These are phyloP conservation scores for Tolypocladium capitatum DNA, from an alignment of 2,329 filamentous ascomycete genomes.

Conservation along the genomic window DNA sequence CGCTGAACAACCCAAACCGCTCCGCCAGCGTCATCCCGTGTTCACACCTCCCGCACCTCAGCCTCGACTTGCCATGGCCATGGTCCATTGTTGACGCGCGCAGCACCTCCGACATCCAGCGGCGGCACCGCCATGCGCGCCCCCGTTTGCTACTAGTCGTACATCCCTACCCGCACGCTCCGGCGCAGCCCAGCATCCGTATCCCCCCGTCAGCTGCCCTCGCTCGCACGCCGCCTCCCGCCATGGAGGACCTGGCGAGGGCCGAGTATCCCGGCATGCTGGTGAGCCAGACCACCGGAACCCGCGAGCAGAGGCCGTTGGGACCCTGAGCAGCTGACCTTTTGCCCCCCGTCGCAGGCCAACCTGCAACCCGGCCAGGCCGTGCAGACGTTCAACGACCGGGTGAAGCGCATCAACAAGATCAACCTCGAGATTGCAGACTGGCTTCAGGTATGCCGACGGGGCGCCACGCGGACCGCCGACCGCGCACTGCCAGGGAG, in stretches of 20 bases:
- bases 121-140: conserved; percentile 8
- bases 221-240: conserved; percentile 18
- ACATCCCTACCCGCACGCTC: neutral
- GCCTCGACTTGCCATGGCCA: conserved; percentile 1
- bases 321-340: neutral
- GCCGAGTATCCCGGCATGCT: conserved; percentile 89
- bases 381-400: conserved; percentile 68
- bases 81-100: conserved; percentile 3
- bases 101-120: conserved; percentile 2
- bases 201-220: neutral
- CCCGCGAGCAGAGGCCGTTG: neutral
- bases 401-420: conserved; percentile 73
- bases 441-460: conserved; percentile 70
- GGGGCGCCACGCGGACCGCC: neutral
- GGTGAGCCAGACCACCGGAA: conserved; percentile 40
- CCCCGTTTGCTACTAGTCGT: conserved; percentile 3
- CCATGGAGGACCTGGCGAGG: conserved; percentile 66
- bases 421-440: conserved; percentile 88
- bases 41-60: conserved; percentile 1
- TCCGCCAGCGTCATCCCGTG: neutral
- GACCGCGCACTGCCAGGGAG: neutral
- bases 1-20: neutral
- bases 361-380: conserved; percentile 72
- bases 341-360: conserved; percentile 38
- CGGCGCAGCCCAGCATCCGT: conserved; percentile 17